Percentiles rank a stretch among this genome's conserved stretches.
Evolutionary conservation across 2,329 filamentous ascomycete species (phyloP).

Genomic region (Aspergillus chevalieri): DNA sequence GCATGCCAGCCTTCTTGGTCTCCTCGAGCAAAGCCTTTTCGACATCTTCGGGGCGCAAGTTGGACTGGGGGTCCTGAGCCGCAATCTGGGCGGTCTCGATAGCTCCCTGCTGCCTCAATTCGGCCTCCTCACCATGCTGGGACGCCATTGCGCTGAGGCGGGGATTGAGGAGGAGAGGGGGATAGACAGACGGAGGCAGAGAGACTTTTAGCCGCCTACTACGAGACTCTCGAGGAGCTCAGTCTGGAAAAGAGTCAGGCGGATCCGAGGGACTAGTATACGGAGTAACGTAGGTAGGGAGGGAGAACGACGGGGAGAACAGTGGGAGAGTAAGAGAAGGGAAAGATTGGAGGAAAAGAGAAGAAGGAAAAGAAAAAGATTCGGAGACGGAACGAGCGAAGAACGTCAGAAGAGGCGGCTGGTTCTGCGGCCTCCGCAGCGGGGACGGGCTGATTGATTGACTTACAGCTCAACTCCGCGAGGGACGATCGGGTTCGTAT

Average conservation of each 20-base stretch:
- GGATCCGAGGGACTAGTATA: neutral
- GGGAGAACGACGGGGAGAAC: neutral
- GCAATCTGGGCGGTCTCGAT: constrained; percentile 62
- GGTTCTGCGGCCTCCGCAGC: constrained; percentile 11
- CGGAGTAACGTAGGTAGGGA: neutral
- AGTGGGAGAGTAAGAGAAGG: constrained; percentile 1
- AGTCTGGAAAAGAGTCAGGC: too few species aligned
- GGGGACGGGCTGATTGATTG: constrained; percentile 3
- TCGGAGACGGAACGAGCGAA: constrained; percentile 1
- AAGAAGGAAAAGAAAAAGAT: neutral
- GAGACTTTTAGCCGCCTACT: neutral
- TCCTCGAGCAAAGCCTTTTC: constrained; percentile 69
- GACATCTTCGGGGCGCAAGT: constrained; percentile 62
- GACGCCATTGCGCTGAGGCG: constrained; percentile 22
- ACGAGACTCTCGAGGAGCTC: too few species aligned
- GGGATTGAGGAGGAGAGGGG: constrained; percentile 1
- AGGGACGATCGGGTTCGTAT: neutral
- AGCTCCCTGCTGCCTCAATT: constrained; percentile 76
- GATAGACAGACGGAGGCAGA: neutral
- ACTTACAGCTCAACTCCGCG: neutral
- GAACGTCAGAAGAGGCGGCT: constrained; percentile 2
- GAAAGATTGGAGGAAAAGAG: constrained; percentile 6
- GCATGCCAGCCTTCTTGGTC: constrained; percentile 69
- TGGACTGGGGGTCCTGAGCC: constrained; percentile 56
- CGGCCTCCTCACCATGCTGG: constrained; percentile 35